Evolutionary conservation across 2,329 filamentous ascomycete species (phyloP).

Genomic region (Meredithiella fracta): DNA sequence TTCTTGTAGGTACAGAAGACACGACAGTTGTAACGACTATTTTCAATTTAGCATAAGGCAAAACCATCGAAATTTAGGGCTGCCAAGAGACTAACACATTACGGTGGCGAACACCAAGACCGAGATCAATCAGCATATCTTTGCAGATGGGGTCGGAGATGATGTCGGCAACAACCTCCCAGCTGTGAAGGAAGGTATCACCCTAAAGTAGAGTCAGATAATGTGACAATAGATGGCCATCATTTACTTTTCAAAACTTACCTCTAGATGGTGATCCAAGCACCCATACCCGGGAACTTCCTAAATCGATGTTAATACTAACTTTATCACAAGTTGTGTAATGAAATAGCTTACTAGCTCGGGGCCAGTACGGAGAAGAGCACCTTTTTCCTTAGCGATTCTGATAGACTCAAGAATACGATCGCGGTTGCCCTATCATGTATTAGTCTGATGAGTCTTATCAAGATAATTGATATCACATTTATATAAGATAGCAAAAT

Average conservation of each 20-base stretch:
- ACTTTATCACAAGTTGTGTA: background rate
- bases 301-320: slow-evolving; percentile 12
- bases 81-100: slow-evolving; percentile 6
- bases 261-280: slow-evolving; percentile 22
- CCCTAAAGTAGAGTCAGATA: slow-evolving; percentile 10
- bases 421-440: slow-evolving; percentile 35
- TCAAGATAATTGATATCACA: background rate
- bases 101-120: slow-evolving; percentile 18
- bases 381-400: slow-evolving; percentile 41
- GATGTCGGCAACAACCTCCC: slow-evolving; percentile 22
- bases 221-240: background rate
- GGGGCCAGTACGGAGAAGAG: slow-evolving; percentile 44
- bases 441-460: background rate
- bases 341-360: slow-evolving; percentile 19
- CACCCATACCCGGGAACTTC: slow-evolving; percentile 24
- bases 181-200: slow-evolving; percentile 21
- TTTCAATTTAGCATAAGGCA: slow-evolving; percentile 17
- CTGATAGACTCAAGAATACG: slow-evolving; percentile 48
- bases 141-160: slow-evolving; percentile 20
- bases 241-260: background rate
- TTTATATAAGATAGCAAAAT: background rate
- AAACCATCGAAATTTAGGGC: background rate
- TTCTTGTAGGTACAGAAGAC: slow-evolving; percentile 22
- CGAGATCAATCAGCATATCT: slow-evolving; percentile 22
- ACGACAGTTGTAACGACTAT: slow-evolving; percentile 24